Conservation (phyloP, 1,139 yeast species). For the Petasospora fabianii region DNA sequence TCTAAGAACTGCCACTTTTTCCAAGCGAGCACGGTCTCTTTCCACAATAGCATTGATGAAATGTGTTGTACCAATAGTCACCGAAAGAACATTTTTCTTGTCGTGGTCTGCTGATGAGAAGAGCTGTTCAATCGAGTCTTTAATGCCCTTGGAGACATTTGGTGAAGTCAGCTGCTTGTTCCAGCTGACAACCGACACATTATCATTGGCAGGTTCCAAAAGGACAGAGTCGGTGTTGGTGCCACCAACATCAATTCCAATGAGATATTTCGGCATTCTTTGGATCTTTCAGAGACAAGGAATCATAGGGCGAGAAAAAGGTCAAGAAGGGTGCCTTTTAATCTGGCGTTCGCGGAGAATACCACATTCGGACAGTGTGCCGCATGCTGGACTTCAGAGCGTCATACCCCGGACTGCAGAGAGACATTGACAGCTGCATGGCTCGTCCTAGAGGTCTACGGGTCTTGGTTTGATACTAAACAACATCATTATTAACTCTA, state of each 20-base stretch:
- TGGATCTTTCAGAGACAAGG: neutral
- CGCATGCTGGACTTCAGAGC: no score
- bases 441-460: no score
- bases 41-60: conserved; percentile 44
- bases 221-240: conserved; percentile 47
- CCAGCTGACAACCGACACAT: conserved; percentile 38
- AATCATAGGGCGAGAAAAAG: neutral
- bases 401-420: no score
- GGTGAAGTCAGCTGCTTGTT: conserved; percentile 41
- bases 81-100: conserved; percentile 32
- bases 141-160: conserved; percentile 42
- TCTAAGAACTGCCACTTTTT: conserved; percentile 39
- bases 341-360: conserved; percentile 1
- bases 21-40: conserved; percentile 36
- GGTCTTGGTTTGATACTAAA: no score
- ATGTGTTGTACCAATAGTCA: conserved; percentile 41
- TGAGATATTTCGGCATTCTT: conserved; percentile 18
- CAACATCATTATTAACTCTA: no score
- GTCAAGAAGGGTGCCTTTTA: no score
- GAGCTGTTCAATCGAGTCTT: conserved; percentile 31
- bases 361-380: neutral
- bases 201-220: conserved; percentile 33
- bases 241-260: conserved; percentile 48
- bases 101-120: conserved; percentile 23
- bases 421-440: no score